Evolutionary conservation across 2,329 filamentous ascomycete species (phyloP).

Genomic region (Graphium sp.): DNA sequence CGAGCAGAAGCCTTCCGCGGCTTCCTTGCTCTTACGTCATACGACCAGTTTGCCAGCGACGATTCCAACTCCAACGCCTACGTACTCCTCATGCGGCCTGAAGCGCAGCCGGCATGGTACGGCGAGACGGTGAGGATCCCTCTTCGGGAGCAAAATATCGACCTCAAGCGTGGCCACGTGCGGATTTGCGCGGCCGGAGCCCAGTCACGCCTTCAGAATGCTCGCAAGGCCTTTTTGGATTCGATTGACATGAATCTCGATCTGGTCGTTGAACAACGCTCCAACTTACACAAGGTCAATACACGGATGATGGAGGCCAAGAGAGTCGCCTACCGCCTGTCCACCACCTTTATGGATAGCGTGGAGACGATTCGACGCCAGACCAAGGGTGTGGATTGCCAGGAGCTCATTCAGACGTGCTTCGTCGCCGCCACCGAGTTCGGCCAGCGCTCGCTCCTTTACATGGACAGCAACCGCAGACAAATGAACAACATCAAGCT

Average conservation of each 20-base stretch:
- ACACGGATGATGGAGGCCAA: slow-evolving; percentile 83
- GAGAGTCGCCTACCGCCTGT: slow-evolving; percentile 88
- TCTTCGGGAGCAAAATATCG: slow-evolving; percentile 62
- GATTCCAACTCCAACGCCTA: slow-evolving; percentile 53
- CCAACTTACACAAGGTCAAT: slow-evolving; percentile 87
- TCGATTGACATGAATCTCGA: slow-evolving; percentile 74
- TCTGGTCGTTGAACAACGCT: slow-evolving; percentile 78
- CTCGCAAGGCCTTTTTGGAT: slow-evolving; percentile 62
- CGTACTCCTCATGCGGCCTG: slow-evolving; percentile 68
- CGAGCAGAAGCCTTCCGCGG: slow-evolving; percentile 69
- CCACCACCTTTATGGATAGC: slow-evolving; percentile 97
- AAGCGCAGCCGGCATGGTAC: slow-evolving; percentile 65
- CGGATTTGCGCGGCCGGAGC: slow-evolving; percentile 82
- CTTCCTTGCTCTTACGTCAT: slow-evolving; percentile 56
- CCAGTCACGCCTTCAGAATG: slow-evolving; percentile 58
- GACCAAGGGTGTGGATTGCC: slow-evolving; percentile 68
- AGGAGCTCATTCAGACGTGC: slow-evolving; percentile 92
- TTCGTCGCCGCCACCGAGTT: slow-evolving; percentile 99
- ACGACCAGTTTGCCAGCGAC: slow-evolving; percentile 47
- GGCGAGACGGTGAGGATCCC: slow-evolving; percentile 57
- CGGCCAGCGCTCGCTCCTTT: slow-evolving; percentile 80
- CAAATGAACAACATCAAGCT: slow-evolving; percentile 97
- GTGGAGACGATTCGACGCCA: slow-evolving; percentile 85
- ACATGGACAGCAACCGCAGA: slow-evolving; percentile 88
- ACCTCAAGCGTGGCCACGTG: slow-evolving; percentile 73